phyloP scores from a whole-genome alignment of 352 stramenopile genomes.

The Phytophthora kernoviae region DNA sequence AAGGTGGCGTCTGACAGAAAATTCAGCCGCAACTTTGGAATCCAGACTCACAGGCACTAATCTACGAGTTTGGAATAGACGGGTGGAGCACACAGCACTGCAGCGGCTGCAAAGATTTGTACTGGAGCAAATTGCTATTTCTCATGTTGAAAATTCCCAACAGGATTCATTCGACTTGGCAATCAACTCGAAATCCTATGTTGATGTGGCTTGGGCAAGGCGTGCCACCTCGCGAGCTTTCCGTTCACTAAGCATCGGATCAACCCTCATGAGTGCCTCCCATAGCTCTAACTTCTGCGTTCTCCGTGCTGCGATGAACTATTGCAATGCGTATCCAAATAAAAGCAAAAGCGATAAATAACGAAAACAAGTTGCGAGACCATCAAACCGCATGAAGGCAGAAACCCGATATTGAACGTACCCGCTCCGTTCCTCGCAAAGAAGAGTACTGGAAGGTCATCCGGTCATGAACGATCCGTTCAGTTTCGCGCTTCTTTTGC shows the following conservation, averaged over 20 bases:
- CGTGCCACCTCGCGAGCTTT: constrained; percentile 56
- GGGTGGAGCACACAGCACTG: too few relatives aligned
- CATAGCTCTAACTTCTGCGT: constrained; percentile 57
- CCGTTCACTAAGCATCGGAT: constrained; percentile 57
- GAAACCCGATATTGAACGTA: constrained; percentile 17
- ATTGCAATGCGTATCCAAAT: background rate
- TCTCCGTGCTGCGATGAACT: constrained; percentile 60
- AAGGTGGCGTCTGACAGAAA: constrained; percentile 7
- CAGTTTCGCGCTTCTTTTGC: constrained; percentile 67
- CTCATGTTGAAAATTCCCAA: too few relatives aligned
- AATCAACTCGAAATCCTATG: background rate
- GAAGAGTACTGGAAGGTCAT: constrained; percentile 66
- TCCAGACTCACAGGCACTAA: too few relatives aligned
- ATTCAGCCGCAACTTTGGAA: too few relatives aligned
- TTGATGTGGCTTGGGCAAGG: constrained; percentile 16
- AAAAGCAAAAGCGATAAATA: background rate
- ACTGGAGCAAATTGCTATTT: too few relatives aligned
- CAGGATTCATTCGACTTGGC: background rate
- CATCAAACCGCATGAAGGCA: background rate
- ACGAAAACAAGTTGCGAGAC: background rate
- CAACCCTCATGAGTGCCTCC: constrained; percentile 71
- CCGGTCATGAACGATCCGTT: constrained; percentile 60
- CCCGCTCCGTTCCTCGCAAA: constrained; percentile 57
- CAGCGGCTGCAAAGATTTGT: too few relatives aligned
- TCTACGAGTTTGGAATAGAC: too few relatives aligned